Percentiles rank a stretch among this genome's conserved stretches.
phyloP scores from a whole-genome alignment of 2,329 filamentous ascomycete species.

The Coniella lustricola region DNA sequence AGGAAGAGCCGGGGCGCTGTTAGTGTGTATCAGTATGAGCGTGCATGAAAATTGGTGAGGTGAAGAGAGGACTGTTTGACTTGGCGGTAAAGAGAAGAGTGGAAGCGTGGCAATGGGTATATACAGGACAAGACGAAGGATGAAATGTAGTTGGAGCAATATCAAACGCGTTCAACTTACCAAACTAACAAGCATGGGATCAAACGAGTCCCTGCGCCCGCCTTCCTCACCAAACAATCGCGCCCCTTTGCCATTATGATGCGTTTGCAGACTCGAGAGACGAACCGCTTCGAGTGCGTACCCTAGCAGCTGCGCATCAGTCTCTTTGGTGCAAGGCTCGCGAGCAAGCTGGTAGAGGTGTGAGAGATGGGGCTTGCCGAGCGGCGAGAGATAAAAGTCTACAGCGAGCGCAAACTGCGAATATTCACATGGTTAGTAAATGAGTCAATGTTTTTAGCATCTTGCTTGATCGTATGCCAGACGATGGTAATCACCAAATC shows the following conservation, averaged over 20 bases:
- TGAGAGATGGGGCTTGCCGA: slow-evolving; percentile 47
- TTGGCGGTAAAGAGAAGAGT: too few relatives aligned
- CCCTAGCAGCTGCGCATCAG: slow-evolving; percentile 57
- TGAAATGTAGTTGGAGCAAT: not conserved
- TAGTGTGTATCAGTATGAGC: too few relatives aligned
- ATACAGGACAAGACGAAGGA: too few relatives aligned
- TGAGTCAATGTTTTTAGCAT: too few relatives aligned
- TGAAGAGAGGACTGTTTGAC: too few relatives aligned
- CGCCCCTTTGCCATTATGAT: slow-evolving; percentile 32
- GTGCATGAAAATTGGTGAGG: too few relatives aligned
- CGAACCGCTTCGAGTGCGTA: slow-evolving; percentile 69
- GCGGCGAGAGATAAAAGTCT: slow-evolving; percentile 61
- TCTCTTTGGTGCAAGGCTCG: slow-evolving; percentile 45
- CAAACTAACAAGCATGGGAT: slow-evolving; percentile 59
- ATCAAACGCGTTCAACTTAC: slow-evolving; percentile 33
- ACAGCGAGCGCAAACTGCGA: slow-evolving; percentile 68
- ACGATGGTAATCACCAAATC: too few relatives aligned
- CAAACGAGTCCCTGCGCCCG: slow-evolving; percentile 36
- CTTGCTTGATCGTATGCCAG: not conserved
- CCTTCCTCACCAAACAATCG: slow-evolving; percentile 20
- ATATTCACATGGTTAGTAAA: too few relatives aligned
- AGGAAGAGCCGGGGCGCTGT: too few relatives aligned
- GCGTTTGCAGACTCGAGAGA: slow-evolving; percentile 55
- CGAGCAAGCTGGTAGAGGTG: slow-evolving; percentile 55
- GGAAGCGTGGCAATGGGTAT: too few relatives aligned